A percentile compares a stretch with the other conserved stretches of the same genome.
Evolutionary conservation across 176 grass and related monocot genomes (phyloP).

Genomic region (Melocanna baccifera): DNA sequence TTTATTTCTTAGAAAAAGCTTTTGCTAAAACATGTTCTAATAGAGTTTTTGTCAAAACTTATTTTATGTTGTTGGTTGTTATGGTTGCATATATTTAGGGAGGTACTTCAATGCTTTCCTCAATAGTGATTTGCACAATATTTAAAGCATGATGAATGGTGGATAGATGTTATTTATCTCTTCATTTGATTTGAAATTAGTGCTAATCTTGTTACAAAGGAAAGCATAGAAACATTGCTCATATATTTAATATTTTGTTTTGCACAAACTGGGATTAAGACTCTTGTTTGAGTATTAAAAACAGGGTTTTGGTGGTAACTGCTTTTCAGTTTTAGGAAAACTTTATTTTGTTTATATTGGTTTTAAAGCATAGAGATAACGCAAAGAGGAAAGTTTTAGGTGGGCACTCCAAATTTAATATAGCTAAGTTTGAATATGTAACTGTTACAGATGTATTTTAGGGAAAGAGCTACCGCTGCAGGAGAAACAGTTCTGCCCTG

Average conservation of each 20-base stretch:
- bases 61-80: not conserved
- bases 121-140: too few species aligned
- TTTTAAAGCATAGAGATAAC: not conserved
- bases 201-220: too few species aligned
- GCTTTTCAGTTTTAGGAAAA: not conserved
- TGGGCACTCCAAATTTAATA: not conserved
- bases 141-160: too few species aligned
- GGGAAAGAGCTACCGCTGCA: not conserved
- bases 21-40: not conserved
- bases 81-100: not conserved
- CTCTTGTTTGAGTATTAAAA: not conserved
- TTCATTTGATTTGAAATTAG: too few species aligned
- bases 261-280: not conserved
- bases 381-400: not conserved
- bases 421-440: not conserved
- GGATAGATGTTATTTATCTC: too few species aligned
- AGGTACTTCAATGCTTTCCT: too few species aligned
- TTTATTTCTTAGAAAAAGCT: not conserved
- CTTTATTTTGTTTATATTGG: not conserved
- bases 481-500: not conserved
- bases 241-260: not conserved
- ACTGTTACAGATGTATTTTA: not conserved
- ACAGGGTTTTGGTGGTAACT: not conserved
- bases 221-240: too few species aligned
- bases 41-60: not conserved